These are phyloP conservation scores for Exophiala viscosa DNA, from an alignment of 2,329 filamentous ascomycete genomes.

Conservation along the genomic window DNA sequence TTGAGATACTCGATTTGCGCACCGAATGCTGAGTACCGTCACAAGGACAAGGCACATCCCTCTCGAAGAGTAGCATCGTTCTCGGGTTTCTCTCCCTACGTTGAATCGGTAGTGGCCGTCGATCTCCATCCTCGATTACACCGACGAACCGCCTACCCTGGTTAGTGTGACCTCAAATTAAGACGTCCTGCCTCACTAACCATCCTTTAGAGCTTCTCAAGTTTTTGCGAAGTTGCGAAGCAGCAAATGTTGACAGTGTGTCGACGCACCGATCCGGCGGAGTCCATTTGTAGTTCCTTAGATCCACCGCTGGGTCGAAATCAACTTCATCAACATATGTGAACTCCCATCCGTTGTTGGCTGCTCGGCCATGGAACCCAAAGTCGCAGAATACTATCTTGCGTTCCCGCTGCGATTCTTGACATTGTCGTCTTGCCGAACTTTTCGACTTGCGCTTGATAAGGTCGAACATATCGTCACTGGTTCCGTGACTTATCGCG, in stretches of 20 bases:
- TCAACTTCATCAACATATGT: constrained; percentile 14
- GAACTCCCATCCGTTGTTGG: constrained; percentile 11
- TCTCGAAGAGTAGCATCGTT: constrained; percentile 15
- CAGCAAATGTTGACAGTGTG: constrained; percentile 8
- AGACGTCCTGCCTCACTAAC: neutral
- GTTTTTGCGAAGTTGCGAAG: constrained; percentile 9
- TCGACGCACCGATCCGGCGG: constrained; percentile 1
- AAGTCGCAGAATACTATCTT: constrained; percentile 18
- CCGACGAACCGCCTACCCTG: constrained; percentile 10
- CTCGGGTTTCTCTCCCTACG: constrained; percentile 10
- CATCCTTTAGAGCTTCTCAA: constrained; percentile 15
- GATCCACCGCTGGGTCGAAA: constrained; percentile 11
- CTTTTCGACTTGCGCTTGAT: constrained; percentile 4
- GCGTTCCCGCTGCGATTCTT: neutral
- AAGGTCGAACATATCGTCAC: constrained; percentile 1
- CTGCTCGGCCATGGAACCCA: constrained; percentile 9
- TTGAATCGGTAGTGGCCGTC: constrained; percentile 3
- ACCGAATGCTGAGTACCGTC: constrained; percentile 2
- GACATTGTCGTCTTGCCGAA: constrained; percentile 2
- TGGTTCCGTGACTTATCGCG: neutral
- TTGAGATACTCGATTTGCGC: neutral
- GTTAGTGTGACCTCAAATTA: neutral
- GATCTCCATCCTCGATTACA: constrained; percentile 11
- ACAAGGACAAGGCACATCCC: constrained; percentile 7
- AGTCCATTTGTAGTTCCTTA: constrained; percentile 2